Evolutionary conservation across 2,329 filamentous ascomycete genomes (phyloP).

Genomic region (Calonectria hongkongensis): DNA sequence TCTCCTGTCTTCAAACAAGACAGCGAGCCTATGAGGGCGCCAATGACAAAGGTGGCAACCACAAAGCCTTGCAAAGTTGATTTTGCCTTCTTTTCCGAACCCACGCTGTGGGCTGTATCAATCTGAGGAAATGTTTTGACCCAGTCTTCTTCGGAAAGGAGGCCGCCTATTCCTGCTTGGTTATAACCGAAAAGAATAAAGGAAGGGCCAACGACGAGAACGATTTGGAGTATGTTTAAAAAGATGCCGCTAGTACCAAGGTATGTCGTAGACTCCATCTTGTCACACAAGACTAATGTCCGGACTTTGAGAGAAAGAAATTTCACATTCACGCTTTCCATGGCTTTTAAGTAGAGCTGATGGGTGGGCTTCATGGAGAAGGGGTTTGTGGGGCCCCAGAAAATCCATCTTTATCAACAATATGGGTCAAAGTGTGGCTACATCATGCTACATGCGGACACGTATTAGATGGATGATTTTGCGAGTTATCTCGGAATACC

Average conservation of each 20-base stretch:
- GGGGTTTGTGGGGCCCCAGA: neutral
- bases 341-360: neutral
- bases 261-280: neutral
- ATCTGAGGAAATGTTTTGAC: slow-evolving; percentile 18
- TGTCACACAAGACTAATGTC: neutral
- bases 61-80: slow-evolving; percentile 4
- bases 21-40: neutral
- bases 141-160: neutral
- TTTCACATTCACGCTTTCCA: neutral
- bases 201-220: neutral
- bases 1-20: neutral
- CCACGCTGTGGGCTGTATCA: neutral
- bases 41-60: neutral
- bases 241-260: neutral
- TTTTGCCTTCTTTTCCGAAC: neutral
- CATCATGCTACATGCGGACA: neutral
- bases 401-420: neutral
- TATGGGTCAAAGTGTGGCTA: neutral
- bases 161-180: neutral
- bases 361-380: neutral
- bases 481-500: neutral
- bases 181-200: slow-evolving; percentile 9
- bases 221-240: neutral
- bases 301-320: neutral
- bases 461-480: neutral